These are phyloP conservation scores for Exsudoporus floridanus DNA, from an alignment of 1,284 basidiomycete genomes.

Conservation along the genomic window DNA sequence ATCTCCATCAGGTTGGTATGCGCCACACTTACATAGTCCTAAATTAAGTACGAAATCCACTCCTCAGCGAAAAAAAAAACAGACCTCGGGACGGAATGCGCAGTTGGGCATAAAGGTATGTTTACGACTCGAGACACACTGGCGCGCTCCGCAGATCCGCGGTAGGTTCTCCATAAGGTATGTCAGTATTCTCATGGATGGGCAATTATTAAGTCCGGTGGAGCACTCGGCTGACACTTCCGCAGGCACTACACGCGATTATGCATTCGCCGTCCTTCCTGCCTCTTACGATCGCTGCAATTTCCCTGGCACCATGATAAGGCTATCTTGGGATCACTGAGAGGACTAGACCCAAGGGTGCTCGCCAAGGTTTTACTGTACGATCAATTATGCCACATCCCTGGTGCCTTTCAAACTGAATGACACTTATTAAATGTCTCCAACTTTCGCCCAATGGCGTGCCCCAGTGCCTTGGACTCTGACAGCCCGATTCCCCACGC, in stretches of 20 bases:
- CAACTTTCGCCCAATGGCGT: constrained; percentile 8
- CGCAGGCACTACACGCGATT: constrained; percentile 24
- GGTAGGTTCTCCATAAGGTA: constrained; percentile 24
- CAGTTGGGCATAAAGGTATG: constrained; percentile 5
- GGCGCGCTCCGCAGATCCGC: constrained; percentile 32
- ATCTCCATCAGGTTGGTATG: constrained; percentile 3
- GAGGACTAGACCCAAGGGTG: constrained; percentile 26
- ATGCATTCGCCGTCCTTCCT: constrained; percentile 29
- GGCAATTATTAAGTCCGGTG: constrained; percentile 20
- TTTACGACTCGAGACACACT: not conserved
- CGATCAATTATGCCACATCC: constrained; percentile 22
- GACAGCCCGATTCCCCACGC: constrained; percentile 11
- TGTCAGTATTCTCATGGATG: constrained; percentile 28
- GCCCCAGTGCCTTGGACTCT: constrained; percentile 19
- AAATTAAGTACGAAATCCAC: constrained; percentile 3
- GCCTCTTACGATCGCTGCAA: constrained; percentile 24
- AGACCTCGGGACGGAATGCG: constrained; percentile 17
- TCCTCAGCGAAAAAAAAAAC: constrained; percentile 8
- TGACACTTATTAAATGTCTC: constrained; percentile 10
- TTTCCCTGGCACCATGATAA: constrained; percentile 28
- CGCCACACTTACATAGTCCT: not conserved
- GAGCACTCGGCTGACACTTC: constrained; percentile 22
- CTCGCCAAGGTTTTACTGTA: constrained; percentile 24
- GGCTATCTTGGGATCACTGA: constrained; percentile 32
- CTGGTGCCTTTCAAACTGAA: constrained; percentile 23